These are phyloP conservation scores for Fusarium napiforme DNA, from an alignment of 2,329 filamentous ascomycete species.

Conservation along the genomic window DNA sequence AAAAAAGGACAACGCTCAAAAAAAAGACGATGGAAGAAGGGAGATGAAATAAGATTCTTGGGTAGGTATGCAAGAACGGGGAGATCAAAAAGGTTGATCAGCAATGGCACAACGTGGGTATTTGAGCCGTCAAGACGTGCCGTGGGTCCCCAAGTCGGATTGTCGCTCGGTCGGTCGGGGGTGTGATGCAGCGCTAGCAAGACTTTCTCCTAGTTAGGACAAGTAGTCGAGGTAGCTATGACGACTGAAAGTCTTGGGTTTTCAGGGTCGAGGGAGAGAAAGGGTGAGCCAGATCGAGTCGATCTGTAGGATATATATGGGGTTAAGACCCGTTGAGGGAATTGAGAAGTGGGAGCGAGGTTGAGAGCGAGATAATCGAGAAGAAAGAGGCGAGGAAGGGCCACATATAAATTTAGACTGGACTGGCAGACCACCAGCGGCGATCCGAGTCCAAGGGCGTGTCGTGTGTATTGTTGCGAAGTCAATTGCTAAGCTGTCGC, in stretches of 20 bases:
- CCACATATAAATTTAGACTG: conserved; percentile 40
- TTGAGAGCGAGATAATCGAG: not conserved
- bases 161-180: conserved; percentile 46
- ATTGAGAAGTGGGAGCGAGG: conserved; percentile 14
- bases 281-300: conserved; percentile 19
- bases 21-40: not conserved
- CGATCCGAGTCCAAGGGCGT: conserved; percentile 27
- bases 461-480: not conserved
- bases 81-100: conserved; percentile 23
- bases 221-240: conserved; percentile 32
- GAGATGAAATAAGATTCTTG: not conserved
- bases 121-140: conserved; percentile 23
- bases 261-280: not conserved
- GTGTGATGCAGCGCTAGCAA: conserved; percentile 31
- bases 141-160: conserved; percentile 31
- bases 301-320: conserved; percentile 24
- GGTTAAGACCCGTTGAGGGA: conserved; percentile 10
- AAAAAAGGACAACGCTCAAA: conserved; percentile 9
- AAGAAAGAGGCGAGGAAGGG: conserved; percentile 33
- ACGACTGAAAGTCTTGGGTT: conserved; percentile 19
- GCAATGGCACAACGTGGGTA: conserved; percentile 23
- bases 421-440: conserved; percentile 26
- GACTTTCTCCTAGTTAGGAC: conserved; percentile 38
- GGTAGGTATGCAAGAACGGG: conserved; percentile 21
- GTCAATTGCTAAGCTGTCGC: conserved; percentile 8